Conservation (phyloP, 352 stramenopile species). For the Phytophthora pluvialis region DNA sequence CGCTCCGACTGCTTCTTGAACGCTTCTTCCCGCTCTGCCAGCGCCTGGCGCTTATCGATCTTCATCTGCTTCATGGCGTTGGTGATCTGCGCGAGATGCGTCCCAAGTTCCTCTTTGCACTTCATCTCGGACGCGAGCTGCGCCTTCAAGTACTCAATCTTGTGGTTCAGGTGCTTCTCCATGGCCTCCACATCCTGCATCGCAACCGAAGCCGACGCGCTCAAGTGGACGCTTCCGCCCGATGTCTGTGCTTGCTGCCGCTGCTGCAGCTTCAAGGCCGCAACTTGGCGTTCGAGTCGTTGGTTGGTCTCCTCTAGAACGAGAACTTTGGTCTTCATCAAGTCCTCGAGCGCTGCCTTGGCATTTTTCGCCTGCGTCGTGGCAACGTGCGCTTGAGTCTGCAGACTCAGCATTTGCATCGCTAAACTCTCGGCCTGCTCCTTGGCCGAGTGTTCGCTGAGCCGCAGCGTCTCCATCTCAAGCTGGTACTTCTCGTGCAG, state of each 20-base stretch:
- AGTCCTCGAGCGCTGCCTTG: slow-evolving; percentile 55
- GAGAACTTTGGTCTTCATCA: slow-evolving; percentile 55
- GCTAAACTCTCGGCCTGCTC: slow-evolving; percentile 56
- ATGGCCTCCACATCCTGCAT: slow-evolving; percentile 50
- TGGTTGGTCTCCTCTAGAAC: slow-evolving; percentile 73
- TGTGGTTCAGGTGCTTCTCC: slow-evolving; percentile 80
- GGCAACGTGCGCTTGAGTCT: slow-evolving; percentile 63
- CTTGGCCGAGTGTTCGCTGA: slow-evolving; percentile 69
- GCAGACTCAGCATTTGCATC: slow-evolving; percentile 52
- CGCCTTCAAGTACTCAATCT: slow-evolving; percentile 85
- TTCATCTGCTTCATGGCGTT: slow-evolving; percentile 70
- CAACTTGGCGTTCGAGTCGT: slow-evolving; percentile 59
- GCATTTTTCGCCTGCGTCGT: slow-evolving; percentile 58
- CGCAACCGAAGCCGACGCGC: slow-evolving; percentile 15
- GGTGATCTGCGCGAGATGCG: slow-evolving; percentile 69
- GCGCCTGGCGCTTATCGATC: slow-evolving; percentile 59
- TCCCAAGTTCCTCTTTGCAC: slow-evolving; percentile 84
- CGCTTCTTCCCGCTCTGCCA: slow-evolving; percentile 64
- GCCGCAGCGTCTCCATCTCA: slow-evolving; percentile 68
- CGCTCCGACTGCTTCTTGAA: slow-evolving; percentile 63
- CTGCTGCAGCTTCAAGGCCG: slow-evolving; percentile 46
- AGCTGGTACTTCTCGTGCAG: slow-evolving; percentile 70
- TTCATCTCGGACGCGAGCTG: slow-evolving; percentile 86
- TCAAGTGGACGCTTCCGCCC: slow-evolving; percentile 1
- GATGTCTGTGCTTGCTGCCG: slow-evolving; percentile 25